Percentiles rank a stretch among this genome's conserved stretches.
phyloP scores from a whole-genome alignment of 495 filamentous ascomycete species.

The Talaromyces borbonicus region DNA sequence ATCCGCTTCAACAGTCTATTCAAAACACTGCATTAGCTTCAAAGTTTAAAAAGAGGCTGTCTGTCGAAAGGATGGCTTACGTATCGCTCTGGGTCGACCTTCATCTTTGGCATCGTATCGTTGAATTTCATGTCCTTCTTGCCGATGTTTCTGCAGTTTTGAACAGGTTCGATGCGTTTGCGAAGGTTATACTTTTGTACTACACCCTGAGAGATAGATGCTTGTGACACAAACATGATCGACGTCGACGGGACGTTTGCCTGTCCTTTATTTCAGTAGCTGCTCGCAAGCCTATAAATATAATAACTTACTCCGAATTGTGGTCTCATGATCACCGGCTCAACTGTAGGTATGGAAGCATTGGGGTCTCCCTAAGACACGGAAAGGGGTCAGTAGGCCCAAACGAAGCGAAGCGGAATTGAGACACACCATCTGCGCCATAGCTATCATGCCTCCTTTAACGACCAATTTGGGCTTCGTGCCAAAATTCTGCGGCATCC shows the following conservation, averaged over 20 bases:
- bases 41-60: not conserved
- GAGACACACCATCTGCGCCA: slow-evolving; percentile 67
- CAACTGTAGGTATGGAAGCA: slow-evolving; percentile 81
- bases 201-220: slow-evolving; percentile 52
- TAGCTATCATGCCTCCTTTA: slow-evolving; percentile 84
- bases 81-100: slow-evolving; percentile 88
- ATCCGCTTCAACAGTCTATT: slow-evolving; percentile 69
- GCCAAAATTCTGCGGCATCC: slow-evolving; percentile 80
- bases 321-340: slow-evolving; percentile 75
- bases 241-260: slow-evolving; percentile 59
- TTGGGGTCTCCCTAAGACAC: slow-evolving; percentile 76
- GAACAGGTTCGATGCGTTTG: slow-evolving; percentile 75
- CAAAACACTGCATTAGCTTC: slow-evolving; percentile 2
- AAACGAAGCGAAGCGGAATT: slow-evolving; percentile 6
- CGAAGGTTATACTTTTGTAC: slow-evolving; percentile 63
- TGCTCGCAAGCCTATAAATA: not conserved
- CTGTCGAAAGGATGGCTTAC: slow-evolving; percentile 24
- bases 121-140: slow-evolving; percentile 97
- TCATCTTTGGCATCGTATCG: slow-evolving; percentile 79
- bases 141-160: slow-evolving; percentile 65
- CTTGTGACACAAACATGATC: slow-evolving; percentile 76
- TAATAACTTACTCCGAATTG: slow-evolving; percentile 67
- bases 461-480: slow-evolving; percentile 75
- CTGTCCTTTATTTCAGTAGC: slow-evolving; percentile 13
- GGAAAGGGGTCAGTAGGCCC: slow-evolving; percentile 6